Conservation (phyloP, 2,329 filamentous ascomycete species). For the Exophiala alcalophila region DNA sequence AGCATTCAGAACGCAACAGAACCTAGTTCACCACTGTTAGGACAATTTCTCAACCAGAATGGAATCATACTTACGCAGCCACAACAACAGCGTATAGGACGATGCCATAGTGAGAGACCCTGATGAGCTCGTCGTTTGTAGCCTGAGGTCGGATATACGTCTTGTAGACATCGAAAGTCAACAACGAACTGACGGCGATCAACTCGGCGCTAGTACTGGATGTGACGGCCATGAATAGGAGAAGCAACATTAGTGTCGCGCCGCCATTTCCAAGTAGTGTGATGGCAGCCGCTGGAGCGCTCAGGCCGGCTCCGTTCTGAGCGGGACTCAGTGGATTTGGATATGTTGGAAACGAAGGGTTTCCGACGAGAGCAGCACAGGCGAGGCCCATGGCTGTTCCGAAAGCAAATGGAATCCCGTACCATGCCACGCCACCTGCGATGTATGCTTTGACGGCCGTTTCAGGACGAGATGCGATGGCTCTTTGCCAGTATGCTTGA, state of each 20-base stretch:
- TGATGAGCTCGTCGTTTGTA: constrained; percentile 71
- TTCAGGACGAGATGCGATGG: constrained; percentile 43
- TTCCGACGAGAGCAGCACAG: constrained; percentile 73
- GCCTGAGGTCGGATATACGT: constrained; percentile 79
- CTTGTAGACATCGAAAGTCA: constrained; percentile 84
- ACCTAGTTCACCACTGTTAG: constrained; percentile 70
- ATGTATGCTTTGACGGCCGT: constrained; percentile 44
- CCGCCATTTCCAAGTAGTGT: constrained; percentile 77
- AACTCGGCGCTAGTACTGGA: constrained; percentile 77
- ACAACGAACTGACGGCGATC: constrained; percentile 82
- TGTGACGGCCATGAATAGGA: constrained; percentile 88
- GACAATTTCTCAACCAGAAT: constrained; percentile 64
- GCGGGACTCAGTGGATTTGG: constrained; percentile 65
- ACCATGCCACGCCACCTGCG: constrained; percentile 63
- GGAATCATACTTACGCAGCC: constrained; percentile 56
- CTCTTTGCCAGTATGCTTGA: constrained; percentile 59
- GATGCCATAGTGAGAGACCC: constrained; percentile 70
- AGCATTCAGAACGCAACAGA: constrained; percentile 11
- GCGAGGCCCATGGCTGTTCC: constrained; percentile 84
- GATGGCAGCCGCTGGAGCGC: constrained; percentile 79
- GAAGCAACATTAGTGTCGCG: constrained; percentile 70
- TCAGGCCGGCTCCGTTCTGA: constrained; percentile 78
- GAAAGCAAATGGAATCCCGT: constrained; percentile 84
- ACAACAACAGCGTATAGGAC: constrained; percentile 75
- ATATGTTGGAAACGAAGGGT: constrained; percentile 56